These are phyloP conservation scores for Spathaspora gorwiae DNA, from an alignment of 805 yeast genomes.

Conservation along the genomic window DNA sequence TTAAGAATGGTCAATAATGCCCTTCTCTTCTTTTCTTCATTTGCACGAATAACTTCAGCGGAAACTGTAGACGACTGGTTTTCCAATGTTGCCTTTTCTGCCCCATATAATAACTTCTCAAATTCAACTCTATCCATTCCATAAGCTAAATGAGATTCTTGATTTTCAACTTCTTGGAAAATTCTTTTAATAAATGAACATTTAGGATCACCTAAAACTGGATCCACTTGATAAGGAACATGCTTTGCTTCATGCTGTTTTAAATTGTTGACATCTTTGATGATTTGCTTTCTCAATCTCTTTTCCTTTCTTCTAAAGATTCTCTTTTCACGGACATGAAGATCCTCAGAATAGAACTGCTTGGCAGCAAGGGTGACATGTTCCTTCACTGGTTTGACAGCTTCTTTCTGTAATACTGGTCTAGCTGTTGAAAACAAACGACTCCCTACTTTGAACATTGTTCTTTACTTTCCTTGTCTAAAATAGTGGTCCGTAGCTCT, in stretches of 20 bases:
- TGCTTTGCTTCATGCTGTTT: constrained; percentile 33
- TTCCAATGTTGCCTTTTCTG: constrained; percentile 55
- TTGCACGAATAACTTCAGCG: constrained; percentile 21
- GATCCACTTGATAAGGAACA: constrained; percentile 53
- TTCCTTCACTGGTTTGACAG: constrained; percentile 5
- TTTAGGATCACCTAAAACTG: constrained; percentile 70
- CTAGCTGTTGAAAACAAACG: constrained; percentile 17
- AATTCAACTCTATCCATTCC: constrained; percentile 61
- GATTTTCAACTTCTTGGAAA: constrained; percentile 61
- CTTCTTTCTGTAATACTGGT: constrained; percentile 6
- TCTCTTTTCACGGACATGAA: constrained; percentile 28
- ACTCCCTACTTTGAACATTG: constrained; percentile 2
- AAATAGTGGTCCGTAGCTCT: too few species aligned
- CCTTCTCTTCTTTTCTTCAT: constrained; percentile 56
- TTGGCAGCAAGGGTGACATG: constrained; percentile 32
- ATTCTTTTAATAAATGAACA: constrained; percentile 69
- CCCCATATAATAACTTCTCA: constrained; percentile 73
- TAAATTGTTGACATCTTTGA: constrained; percentile 36
- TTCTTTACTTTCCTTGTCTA: background rate
- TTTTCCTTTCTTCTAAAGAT: constrained; percentile 35
- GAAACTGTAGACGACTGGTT: constrained; percentile 28
- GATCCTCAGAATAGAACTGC: constrained; percentile 29
- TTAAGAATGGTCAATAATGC: constrained; percentile 68
- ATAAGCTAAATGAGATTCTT: constrained; percentile 50
- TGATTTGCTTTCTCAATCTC: constrained; percentile 37